Evolutionary conservation across 305 asterid species (phyloP).

Genomic region (Fraxinus paxiana): DNA sequence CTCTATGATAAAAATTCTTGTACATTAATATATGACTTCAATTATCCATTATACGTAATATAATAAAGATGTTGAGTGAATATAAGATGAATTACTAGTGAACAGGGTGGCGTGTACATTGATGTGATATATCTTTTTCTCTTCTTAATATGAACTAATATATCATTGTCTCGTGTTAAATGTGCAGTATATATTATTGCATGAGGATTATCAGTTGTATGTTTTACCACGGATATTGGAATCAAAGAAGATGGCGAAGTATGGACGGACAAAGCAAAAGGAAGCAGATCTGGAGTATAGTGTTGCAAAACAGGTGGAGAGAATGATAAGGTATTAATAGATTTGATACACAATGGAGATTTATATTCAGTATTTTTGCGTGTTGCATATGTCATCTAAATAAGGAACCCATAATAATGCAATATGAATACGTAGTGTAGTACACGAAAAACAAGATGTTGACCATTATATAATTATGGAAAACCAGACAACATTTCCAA

Average conservation of each 20-base stretch:
- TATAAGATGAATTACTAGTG: background rate
- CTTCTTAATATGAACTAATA: slow-evolving; percentile 21
- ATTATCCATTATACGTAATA: background rate
- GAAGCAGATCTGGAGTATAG: slow-evolving; percentile 99
- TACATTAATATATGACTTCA: background rate
- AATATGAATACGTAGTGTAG: background rate
- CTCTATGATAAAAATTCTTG: background rate
- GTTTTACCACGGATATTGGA: slow-evolving; percentile 46
- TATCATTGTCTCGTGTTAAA: slow-evolving; percentile 13
- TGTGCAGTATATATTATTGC: slow-evolving; percentile 79
- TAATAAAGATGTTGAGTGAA: background rate
- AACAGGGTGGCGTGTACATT: background rate
- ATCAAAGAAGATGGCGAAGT: slow-evolving; percentile 95
- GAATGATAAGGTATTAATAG: slow-evolving; percentile 86
- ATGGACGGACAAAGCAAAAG: slow-evolving; percentile 90
- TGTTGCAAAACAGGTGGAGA: slow-evolving; percentile 94
- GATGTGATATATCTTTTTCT: background rate
- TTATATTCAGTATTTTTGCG: background rate
- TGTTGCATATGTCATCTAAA: background rate
- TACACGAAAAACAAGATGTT: background rate
- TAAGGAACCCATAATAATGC: background rate
- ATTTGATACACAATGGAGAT: slow-evolving; percentile 13
- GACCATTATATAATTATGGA: background rate
- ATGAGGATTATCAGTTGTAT: slow-evolving; percentile 29
- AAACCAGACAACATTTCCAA: slow-evolving; percentile 6